Percentiles rank a stretch among this genome's conserved stretches.
phyloP scores from a whole-genome alignment of 805 yeast species.

The Pichia rugopelliculosa region DNA sequence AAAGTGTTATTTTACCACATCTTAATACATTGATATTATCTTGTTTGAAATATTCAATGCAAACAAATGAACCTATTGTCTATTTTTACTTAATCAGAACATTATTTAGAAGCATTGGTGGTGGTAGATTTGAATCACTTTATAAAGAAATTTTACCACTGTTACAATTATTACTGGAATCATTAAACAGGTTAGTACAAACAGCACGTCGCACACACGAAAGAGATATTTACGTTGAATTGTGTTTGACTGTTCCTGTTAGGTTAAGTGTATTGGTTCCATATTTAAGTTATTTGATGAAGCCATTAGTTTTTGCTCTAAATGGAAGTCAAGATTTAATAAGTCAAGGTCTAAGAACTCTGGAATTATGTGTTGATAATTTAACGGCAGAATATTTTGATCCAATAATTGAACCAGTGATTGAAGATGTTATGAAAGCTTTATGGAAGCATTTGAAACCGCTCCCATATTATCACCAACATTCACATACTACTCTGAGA shows the following conservation, averaged over 20 bases:
- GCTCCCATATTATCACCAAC: constrained; percentile 89
- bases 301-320: constrained; percentile 85
- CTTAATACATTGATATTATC: constrained; percentile 74
- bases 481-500: constrained; percentile 88
- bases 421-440: constrained; percentile 90
- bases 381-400: constrained; percentile 94
- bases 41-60: constrained; percentile 70
- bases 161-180: constrained; percentile 76
- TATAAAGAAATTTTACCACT: constrained; percentile 92
- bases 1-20: constrained; percentile 81
- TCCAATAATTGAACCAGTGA: constrained; percentile 93
- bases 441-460: constrained; percentile 88
- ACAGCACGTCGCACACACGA: constrained; percentile 86
- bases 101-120: constrained; percentile 88
- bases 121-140: constrained; percentile 89
- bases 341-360: constrained; percentile 88
- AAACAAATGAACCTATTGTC: constrained; percentile 83
- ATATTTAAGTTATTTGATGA: constrained; percentile 77
- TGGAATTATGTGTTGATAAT: constrained; percentile 93
- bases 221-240: constrained; percentile 87
- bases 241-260: constrained; percentile 94
- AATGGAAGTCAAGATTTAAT: constrained; percentile 88
- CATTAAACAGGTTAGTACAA: constrained; percentile 72
- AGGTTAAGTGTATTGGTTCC: constrained; percentile 90
- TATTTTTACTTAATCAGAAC: constrained; percentile 86